phyloP scores from a whole-genome alignment of 257 asterid genomes.

The Solanum sitiens region DNA sequence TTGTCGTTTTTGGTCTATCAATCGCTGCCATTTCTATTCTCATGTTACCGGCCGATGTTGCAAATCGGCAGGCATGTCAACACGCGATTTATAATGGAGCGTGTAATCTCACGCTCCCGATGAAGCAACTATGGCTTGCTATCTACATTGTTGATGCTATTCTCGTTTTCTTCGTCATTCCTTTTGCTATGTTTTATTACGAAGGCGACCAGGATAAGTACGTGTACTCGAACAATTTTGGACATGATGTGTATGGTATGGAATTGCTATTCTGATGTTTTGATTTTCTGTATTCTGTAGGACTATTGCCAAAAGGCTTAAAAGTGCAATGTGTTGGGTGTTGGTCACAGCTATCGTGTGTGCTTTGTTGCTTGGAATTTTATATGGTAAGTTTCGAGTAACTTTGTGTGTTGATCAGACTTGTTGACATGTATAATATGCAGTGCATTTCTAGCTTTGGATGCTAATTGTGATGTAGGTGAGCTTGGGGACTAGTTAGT shows the following conservation, averaged over 20 bases:
- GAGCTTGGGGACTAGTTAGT: neutral
- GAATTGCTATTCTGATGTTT: neutral
- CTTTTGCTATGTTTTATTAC: constrained; percentile 93
- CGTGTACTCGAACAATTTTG: neutral
- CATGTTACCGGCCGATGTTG: constrained; percentile 98
- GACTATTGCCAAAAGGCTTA: constrained; percentile 79
- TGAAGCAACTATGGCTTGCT: constrained; percentile 94
- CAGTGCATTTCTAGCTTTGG: neutral
- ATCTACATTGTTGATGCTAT: constrained; percentile 75
- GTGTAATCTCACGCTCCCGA: constrained; percentile 87
- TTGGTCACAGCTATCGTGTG: constrained; percentile 73
- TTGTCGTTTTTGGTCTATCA: constrained; percentile 90
- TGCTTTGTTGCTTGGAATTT: constrained; percentile 72
- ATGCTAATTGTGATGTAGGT: neutral
- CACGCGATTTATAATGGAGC: constrained; percentile 94
- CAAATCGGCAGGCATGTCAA: constrained; percentile 92
- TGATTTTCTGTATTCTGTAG: constrained; percentile 31
- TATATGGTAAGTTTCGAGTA: constrained; percentile 43
- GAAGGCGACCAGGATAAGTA: constrained; percentile 99
- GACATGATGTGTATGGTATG: neutral
- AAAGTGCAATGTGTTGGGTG: constrained; percentile 85
- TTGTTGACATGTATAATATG: neutral
- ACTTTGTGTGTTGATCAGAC: neutral
- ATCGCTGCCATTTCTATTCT: constrained; percentile 90
- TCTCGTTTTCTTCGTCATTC: constrained; percentile 86